Conservation (phyloP, 208 protist genomes). For the Acanthamoeba lenticulata region DNA sequence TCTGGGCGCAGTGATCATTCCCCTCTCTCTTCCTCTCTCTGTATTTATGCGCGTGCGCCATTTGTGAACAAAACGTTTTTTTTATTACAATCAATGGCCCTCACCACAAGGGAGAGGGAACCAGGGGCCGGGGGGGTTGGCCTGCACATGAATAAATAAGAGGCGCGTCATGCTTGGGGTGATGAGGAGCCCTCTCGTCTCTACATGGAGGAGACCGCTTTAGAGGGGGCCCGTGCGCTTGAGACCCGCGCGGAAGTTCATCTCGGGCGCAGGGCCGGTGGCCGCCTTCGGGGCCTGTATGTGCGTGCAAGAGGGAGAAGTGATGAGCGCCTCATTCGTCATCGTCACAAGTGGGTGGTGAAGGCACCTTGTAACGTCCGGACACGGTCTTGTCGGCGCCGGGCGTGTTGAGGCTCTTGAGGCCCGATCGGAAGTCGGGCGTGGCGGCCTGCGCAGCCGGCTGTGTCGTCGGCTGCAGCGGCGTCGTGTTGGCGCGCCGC, state of each 20-base stretch:
- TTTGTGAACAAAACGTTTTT: background rate
- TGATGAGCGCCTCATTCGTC: too few relatives aligned
- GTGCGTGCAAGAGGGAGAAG: background rate
- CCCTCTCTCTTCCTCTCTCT: background rate
- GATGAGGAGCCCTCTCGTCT: too few relatives aligned
- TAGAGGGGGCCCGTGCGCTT: background rate
- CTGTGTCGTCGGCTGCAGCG: background rate
- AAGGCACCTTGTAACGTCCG: background rate
- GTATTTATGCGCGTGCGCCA: background rate
- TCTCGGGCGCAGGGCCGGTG: background rate
- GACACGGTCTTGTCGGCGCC: background rate
- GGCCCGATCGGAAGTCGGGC: background rate
- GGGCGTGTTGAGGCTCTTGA: background rate
- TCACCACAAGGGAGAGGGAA: too few relatives aligned
- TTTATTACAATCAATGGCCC: too few relatives aligned
- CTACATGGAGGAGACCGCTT: background rate
- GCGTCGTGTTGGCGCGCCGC: background rate
- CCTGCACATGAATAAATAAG: background rate
- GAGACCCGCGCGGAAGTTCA: constrained; percentile 6
- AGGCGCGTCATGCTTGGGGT: background rate
- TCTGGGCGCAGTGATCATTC: background rate
- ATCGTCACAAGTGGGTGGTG: background rate
- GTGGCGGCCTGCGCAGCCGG: background rate
- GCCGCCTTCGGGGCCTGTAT: background rate
- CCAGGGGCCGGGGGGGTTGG: background rate